Conservation (phyloP, 2,329 filamentous ascomycete species). For the Geosmithia morbida region DNA sequence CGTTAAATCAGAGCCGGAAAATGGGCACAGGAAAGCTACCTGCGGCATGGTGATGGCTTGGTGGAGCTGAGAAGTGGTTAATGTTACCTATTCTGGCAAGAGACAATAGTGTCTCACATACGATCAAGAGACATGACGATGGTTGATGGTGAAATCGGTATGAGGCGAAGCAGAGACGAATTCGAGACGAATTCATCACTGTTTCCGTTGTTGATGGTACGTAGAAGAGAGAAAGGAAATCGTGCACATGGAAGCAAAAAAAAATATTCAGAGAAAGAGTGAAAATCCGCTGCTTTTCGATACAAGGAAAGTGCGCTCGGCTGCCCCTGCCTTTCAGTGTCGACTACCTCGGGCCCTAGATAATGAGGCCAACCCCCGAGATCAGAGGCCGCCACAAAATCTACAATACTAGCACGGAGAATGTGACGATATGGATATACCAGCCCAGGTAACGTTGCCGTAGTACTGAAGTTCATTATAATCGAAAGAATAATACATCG, state of each 20-base stretch:
- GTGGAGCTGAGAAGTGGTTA: background rate
- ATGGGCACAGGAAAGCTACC: background rate
- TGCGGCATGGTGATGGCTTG: background rate
- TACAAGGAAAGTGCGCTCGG: background rate
- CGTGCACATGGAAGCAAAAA: no score
- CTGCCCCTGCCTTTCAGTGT: no score
- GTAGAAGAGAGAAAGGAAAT: background rate
- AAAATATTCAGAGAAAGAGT: background rate
- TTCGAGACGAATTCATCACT: background rate
- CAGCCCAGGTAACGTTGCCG: no score
- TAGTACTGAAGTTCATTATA: no score
- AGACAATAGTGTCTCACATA: background rate
- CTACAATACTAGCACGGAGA: no score
- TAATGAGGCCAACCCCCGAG: no score
- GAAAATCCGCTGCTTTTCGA: background rate
- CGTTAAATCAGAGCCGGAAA: background rate
- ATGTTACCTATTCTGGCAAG: background rate
- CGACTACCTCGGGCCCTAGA: no score
- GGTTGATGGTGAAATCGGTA: background rate
- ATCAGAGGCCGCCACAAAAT: no score
- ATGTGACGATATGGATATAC: no score
- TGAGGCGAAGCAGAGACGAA: background rate
- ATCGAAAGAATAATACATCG: no score
- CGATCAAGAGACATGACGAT: background rate
- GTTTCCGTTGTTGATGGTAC: background rate